Conservation (phyloP, 1,284 basidiomycete species). For the Fistulina hepatica region DNA sequence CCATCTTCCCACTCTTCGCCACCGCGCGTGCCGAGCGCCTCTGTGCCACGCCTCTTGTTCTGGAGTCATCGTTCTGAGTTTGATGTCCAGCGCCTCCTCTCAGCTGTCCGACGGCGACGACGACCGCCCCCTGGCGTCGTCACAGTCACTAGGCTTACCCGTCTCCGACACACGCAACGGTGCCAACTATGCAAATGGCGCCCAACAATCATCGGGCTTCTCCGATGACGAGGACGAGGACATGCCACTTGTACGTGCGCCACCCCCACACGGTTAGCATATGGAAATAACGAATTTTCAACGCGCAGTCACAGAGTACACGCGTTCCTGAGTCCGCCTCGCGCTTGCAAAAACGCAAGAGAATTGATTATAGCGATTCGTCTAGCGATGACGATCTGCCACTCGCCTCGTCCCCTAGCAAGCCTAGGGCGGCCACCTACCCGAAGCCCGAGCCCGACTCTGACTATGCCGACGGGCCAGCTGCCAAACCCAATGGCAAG, state of each 20-base stretch:
- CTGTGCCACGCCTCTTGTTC: constrained; percentile 11
- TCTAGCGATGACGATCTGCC: constrained; percentile 65
- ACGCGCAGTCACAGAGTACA: constrained; percentile 39
- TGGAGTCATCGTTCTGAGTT: constrained; percentile 9
- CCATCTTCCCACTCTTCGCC: constrained; percentile 9
- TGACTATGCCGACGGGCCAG: constrained; percentile 23
- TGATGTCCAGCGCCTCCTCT: constrained; percentile 35
- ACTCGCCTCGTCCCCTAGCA: constrained; percentile 58
- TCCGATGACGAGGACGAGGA: constrained; percentile 61
- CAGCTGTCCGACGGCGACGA: constrained; percentile 47
- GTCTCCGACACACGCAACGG: constrained; percentile 27
- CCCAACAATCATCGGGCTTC: constrained; percentile 39
- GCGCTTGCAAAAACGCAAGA: constrained; percentile 48
- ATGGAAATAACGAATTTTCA: constrained; percentile 14
- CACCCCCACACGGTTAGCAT: constrained; percentile 2
- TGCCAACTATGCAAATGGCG: constrained; percentile 23
- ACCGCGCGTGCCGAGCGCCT: constrained; percentile 10
- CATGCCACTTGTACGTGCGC: constrained; percentile 50
- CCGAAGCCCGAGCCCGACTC: constrained; percentile 33
- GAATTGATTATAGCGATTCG: constrained; percentile 35
- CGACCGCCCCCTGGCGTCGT: constrained; percentile 44
- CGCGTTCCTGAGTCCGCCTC: constrained; percentile 40
- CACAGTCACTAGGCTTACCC: background rate
- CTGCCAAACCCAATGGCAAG: constrained; percentile 30
- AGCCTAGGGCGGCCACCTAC: constrained; percentile 32